A percentile compares a stretch with the other conserved stretches of the same genome.
Conservation (phyloP, 2,329 filamentous ascomycete species). For the Waltergamsia citrina region DNA sequence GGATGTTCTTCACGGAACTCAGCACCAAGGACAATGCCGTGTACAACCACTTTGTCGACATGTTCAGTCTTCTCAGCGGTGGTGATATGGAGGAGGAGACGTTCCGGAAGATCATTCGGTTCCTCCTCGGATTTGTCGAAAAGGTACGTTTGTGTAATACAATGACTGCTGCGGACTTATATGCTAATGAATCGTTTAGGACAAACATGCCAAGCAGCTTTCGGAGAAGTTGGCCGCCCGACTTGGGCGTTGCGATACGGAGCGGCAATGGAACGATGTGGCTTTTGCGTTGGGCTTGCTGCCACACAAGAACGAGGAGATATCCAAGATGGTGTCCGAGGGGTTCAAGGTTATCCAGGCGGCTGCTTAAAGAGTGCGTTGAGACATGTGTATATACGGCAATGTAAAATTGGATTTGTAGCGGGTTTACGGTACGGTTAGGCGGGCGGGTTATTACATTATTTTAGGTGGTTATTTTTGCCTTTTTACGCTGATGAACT, state of each 20-base stretch:
- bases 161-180: constrained; percentile 8
- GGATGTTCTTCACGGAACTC: constrained; percentile 98
- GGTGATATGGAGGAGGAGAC: constrained; percentile 73
- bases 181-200: constrained; percentile 39
- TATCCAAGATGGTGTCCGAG: constrained; percentile 63
- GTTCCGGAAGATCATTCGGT: constrained; percentile 80
- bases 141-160: constrained; percentile 53
- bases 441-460: neutral
- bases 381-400: neutral
- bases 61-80: constrained; percentile 88
- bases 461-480: neutral
- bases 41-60: constrained; percentile 99
- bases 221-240: constrained; percentile 86
- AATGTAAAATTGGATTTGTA: neutral
- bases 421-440: neutral
- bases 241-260: constrained; percentile 75
- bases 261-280: constrained; percentile 96
- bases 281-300: constrained; percentile 83
- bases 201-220: constrained; percentile 93
- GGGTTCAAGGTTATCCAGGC: constrained; percentile 67
- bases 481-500: neutral
- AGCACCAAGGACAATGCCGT: constrained; percentile 98
- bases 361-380: constrained; percentile 38
- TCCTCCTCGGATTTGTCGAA: constrained; percentile 91
- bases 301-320: constrained; percentile 90